Base-by-base conservation (phyloP, 768 basidiomycete species). In the Rubroboletus pulcherrimus region DNA sequence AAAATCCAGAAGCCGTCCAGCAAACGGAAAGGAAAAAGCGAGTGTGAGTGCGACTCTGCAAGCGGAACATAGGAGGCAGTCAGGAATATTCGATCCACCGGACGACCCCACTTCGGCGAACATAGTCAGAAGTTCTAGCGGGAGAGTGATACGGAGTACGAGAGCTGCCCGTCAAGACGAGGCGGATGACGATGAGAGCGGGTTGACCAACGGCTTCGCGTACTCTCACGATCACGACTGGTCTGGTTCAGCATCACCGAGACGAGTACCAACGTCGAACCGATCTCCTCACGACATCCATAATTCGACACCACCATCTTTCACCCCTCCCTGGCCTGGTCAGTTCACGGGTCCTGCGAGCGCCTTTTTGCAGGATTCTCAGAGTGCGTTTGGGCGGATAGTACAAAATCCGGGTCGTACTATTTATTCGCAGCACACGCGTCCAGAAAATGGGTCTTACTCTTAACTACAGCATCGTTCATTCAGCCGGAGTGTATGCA, bases 321-420 rank as follows among this genome's bases (percentile, higher is more conserved):
- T 63, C 46, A 47, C 65, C 0, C 48, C 70, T 39, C 57, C 61
- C 11, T 71, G 70, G 70, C 66, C 73, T n/a, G 71, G 71, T 41
- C 74, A 71, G 55, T 77, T 75, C 54, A 75, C 78, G 14, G 81
- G 79, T 7, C 78, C 82, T 30, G 77, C 78, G 2, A 82, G 79
- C 51, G 80, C 75, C 3, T 79, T 79, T 53, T 63, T 81, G 39
- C 77, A 75, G 54, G 79, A 77, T 12, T 68, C 80, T 64, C 67
- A 66, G 58, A 53, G 11, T 54, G 5, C 77, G 6, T 78, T 80
- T 63, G 74, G 74, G 40, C 73, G 73, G 51, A 59, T 63, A 60
- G 71, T 42, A 54, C 76, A 78, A 63, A 82, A 81, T 54, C 76
- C 81, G 3, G 84, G 83, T 54, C 82, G 83, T 61, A 86, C 84